Percentiles rank a stretch among this genome's conserved stretches.
These are phyloP conservation scores for Saposhnikovia divaricata DNA, from an alignment of 129 eudicot species.

Conservation along the genomic window DNA sequence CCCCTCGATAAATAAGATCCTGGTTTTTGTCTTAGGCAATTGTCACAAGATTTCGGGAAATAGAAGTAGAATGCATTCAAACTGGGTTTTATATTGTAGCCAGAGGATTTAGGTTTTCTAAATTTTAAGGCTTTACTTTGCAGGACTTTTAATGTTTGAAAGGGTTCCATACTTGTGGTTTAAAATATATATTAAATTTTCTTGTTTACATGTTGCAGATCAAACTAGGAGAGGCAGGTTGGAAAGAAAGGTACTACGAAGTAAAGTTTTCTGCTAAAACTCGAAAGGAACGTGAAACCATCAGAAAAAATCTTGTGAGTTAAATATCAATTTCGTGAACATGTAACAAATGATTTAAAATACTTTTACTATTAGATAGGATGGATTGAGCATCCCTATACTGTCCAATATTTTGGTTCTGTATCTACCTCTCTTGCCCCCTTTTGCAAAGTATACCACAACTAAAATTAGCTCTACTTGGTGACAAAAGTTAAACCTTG, in stretches of 20 bases:
- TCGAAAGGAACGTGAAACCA: constrained; percentile 61
- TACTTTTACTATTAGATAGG: neutral
- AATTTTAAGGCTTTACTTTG: neutral
- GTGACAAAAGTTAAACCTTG: no score
- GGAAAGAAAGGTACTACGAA: constrained; percentile 97
- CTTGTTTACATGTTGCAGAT: constrained; percentile 30
- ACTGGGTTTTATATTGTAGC: neutral
- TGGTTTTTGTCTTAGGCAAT: neutral
- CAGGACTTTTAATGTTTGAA: neutral
- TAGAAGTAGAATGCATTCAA: neutral
- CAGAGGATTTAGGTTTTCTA: neutral
- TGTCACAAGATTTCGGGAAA: neutral
- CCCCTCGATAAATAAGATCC: neutral
- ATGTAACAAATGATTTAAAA: neutral
- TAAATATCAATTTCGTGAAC: neutral
- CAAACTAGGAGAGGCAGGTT: constrained; percentile 84
- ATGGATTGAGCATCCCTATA: neutral
- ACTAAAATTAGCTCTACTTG: neutral
- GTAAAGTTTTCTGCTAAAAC: constrained; percentile 75
- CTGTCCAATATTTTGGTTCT: neutral
- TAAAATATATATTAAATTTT: neutral
- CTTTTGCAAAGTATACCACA: neutral
- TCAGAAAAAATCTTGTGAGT: constrained; percentile 79
- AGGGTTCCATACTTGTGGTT: neutral
- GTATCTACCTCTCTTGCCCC: neutral